Evolutionary conservation across 1,284 basidiomycete species (phyloP), one percentile per base, ranked within the genome.

Genomic region (Meira nashicola): DNA sequence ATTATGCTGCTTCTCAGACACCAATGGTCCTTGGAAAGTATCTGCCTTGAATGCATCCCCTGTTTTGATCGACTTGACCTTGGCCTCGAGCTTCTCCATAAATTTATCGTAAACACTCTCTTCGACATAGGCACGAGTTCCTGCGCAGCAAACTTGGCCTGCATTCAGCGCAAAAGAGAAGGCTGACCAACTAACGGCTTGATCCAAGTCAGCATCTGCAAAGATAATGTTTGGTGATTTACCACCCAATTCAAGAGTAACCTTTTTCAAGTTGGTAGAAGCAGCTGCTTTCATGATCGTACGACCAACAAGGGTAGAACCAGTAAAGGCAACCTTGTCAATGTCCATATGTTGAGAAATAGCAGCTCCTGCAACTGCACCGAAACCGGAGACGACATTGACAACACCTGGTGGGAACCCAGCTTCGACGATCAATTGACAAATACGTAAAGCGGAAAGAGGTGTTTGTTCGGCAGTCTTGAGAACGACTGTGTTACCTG

Each of bases 21-120:
- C 87, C 80, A 91, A 90, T n/a, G 92, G 91, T 46, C 92, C 92
- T 76, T 92, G 90, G 80, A 86, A 84, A 41, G 86, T 85, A 43
- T 83, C 83, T 1, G 78, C 71, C 14, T 79, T 79, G 83, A 95
- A 94, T 19, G 92, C 91, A 80, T 92, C 87, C 44, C 90, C 91
- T 62, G 89, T 83, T 70, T 83, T 83, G 70, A 82, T 70, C 80
- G 76, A 82, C 51, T 65, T 60, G 44, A 67, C 48, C 48, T 63
- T 64, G 10, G 47, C 59, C 0, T 49, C 44, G 0, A 68, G 51
- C 21, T 52, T 50, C 12, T 43, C 9, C 39, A 69, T 37, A 48
- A 71, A 69, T 19, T 44, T 17, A 33, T 71, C 68, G 55, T 67
- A 58, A 25, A 69, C 64, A 10, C 50, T 53, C 2, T 44, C 54